Evolutionary conservation across 2,329 filamentous ascomycete species (phyloP).

Genomic region (Microsporum audouinii): DNA sequence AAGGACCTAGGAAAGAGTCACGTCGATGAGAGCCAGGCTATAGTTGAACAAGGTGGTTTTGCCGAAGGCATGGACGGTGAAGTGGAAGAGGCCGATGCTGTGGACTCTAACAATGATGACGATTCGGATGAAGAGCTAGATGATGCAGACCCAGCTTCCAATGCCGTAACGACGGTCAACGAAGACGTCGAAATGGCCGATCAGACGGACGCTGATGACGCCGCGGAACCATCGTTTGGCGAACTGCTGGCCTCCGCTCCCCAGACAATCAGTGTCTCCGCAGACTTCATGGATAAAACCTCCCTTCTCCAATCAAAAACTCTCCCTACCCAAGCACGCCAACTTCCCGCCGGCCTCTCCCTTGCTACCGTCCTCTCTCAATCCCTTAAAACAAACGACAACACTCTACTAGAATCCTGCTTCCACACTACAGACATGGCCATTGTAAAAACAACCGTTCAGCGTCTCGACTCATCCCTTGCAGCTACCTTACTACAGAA

Average conservation of each 20-base stretch:
- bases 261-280: constrained; percentile 62
- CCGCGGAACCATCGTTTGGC: constrained; percentile 63
- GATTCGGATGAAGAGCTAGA: constrained; percentile 14
- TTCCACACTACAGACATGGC: constrained; percentile 65
- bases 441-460: constrained; percentile 78
- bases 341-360: constrained; percentile 61
- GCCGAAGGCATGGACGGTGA: constrained; percentile 29
- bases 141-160: constrained; percentile 8
- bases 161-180: constrained; percentile 6
- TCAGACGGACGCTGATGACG: constrained; percentile 32
- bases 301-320: constrained; percentile 29
- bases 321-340: constrained; percentile 40
- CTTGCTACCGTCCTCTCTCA: constrained; percentile 88
- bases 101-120: constrained; percentile 20
- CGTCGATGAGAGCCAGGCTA: constrained; percentile 47
- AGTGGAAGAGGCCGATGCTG: constrained; percentile 24
- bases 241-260: constrained; percentile 63
- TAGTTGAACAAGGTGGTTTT: constrained; percentile 41
- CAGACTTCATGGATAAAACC: constrained; percentile 37
- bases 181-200: constrained; percentile 27
- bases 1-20: constrained; percentile 41
- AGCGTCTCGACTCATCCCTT: constrained; percentile 74
- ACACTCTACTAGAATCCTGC: constrained; percentile 80
- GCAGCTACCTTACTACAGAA: constrained; percentile 69
- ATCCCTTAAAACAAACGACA: constrained; percentile 84